Percentiles rank a stretch among this genome's conserved stretches.
These are phyloP conservation scores for Colletotrichum sp. DNA, from an alignment of 2,329 filamentous ascomycete genomes.

Conservation along the genomic window DNA sequence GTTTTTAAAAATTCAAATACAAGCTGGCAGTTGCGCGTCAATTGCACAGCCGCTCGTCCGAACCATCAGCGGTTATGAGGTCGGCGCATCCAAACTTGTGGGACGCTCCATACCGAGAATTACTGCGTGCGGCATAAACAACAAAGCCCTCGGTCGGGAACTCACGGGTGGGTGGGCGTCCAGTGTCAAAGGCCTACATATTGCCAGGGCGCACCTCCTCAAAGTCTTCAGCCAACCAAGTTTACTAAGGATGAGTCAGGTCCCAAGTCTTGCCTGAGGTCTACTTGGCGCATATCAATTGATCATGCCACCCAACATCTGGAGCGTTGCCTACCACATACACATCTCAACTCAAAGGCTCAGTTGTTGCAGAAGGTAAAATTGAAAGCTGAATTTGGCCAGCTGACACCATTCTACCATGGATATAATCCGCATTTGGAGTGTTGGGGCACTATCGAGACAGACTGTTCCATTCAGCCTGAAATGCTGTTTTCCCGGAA, in stretches of 20 bases:
- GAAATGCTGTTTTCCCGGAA: not conserved
- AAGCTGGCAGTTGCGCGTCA: not conserved
- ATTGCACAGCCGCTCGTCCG: not conserved
- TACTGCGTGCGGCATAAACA: no score
- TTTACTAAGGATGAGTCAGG: accelerated
- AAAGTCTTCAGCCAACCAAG: not conserved
- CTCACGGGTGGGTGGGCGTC: not conserved
- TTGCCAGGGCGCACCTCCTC: not conserved
- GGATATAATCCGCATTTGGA: not conserved
- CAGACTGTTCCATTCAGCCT: not conserved
- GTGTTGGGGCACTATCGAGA: not conserved
- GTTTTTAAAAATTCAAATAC: not conserved
- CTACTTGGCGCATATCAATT: not conserved
- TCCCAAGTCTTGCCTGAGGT: not conserved
- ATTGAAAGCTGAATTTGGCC: not conserved
- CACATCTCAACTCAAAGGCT: not conserved
- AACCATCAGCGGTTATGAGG: not conserved
- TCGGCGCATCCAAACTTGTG: not conserved
- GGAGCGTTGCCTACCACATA: not conserved
- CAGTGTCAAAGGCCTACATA: not conserved
- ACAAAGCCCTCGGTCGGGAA: no score
- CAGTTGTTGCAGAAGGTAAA: not conserved
- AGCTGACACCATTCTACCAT: not conserved
- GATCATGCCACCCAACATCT: not conserved
- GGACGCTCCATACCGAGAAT: no score